Conservation (phyloP, 495 filamentous ascomycete species). For the Daldinia caldariorum region DNA sequence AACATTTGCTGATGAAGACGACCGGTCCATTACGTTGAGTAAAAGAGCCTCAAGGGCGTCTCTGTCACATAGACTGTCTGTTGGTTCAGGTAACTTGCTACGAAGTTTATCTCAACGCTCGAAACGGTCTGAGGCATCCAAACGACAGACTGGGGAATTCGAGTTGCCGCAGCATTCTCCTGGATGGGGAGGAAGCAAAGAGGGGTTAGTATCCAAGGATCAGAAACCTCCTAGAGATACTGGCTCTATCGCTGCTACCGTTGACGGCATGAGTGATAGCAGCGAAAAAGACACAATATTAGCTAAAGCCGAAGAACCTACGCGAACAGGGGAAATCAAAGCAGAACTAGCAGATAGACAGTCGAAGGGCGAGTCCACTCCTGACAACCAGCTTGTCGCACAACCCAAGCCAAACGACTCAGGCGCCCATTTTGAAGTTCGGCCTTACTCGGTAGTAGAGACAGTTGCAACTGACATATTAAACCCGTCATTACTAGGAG, state of each 20-base stretch:
- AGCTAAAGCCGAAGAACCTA: conserved; percentile 10
- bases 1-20: conserved; percentile 66
- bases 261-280: conserved; percentile 61
- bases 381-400: neutral
- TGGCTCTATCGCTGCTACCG: conserved; percentile 63
- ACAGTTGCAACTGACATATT: conserved; percentile 46
- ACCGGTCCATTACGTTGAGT: conserved; percentile 36
- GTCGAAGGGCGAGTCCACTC: conserved; percentile 3
- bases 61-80: conserved; percentile 59
- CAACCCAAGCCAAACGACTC: conserved; percentile 10
- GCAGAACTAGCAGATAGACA: conserved; percentile 39
- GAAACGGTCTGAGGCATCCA: conserved; percentile 45
- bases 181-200: conserved; percentile 47
- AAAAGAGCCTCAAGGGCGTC: conserved; percentile 45
- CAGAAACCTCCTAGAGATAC: conserved; percentile 48
- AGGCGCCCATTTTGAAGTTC: conserved; percentile 8
- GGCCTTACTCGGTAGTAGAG: conserved; percentile 41
- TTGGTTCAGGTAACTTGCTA: conserved; percentile 53
- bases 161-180: conserved; percentile 45
- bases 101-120: conserved; percentile 60
- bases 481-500: conserved; percentile 26
- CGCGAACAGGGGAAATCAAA: conserved; percentile 39
- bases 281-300: conserved; percentile 42
- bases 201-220: conserved; percentile 57
- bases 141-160: conserved; percentile 34